phyloP scores from a whole-genome alignment of 306 rosid species.

The Cucumis melo region DNA sequence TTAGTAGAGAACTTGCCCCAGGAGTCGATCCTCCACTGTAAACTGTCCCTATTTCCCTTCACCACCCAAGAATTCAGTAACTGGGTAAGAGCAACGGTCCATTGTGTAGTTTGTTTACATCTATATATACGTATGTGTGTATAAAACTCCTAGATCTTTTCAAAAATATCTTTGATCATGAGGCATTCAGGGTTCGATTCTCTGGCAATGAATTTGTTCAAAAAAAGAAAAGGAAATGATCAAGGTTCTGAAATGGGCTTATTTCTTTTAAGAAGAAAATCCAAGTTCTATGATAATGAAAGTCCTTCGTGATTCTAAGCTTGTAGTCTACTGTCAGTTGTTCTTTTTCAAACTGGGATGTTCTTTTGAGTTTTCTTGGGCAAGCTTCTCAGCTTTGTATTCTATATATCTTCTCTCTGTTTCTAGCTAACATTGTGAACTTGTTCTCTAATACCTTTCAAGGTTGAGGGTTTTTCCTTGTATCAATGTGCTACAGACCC shows the following conservation, averaged over 20 bases:
- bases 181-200: background rate
- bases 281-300: too few relatives aligned
- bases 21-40: too few relatives aligned
- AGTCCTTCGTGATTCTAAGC: background rate
- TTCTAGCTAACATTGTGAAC: background rate
- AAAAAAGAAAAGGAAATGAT: too few relatives aligned
- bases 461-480: conserved; percentile 17
- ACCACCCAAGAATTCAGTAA: too few relatives aligned
- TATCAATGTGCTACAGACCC: conserved; percentile 31
- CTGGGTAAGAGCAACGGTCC: too few relatives aligned
- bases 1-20: too few relatives aligned
- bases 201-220: too few relatives aligned
- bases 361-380: background rate
- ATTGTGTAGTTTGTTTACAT: too few relatives aligned
- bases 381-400: background rate
- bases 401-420: background rate
- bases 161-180: background rate
- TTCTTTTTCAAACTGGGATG: background rate
- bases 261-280: too few relatives aligned
- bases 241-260: too few relatives aligned
- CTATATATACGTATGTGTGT: too few relatives aligned
- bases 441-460: background rate
- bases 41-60: too few relatives aligned
- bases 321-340: background rate
- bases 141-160: background rate